These are phyloP conservation scores for Marchantia polymorpha DNA, from an alignment of 225 moss, liverwort and hornwort species.

Conservation along the genomic window DNA sequence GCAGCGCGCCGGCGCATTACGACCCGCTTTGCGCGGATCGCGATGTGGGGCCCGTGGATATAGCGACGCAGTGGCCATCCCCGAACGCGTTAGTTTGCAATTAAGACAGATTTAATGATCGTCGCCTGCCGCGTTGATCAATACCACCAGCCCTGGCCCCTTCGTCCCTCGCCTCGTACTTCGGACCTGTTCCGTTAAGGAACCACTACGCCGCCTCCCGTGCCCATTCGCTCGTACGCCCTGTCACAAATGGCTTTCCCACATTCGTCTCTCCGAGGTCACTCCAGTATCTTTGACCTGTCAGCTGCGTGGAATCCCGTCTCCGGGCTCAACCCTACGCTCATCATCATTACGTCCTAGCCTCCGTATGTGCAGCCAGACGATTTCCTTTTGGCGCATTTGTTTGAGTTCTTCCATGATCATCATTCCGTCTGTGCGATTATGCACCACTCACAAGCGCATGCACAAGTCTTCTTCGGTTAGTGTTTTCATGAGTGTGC, in stretches of 20 bases:
- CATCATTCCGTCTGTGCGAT: no score
- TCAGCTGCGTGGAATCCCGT: neutral
- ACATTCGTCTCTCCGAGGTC: neutral
- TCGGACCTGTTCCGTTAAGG: neutral
- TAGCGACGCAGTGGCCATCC: neutral
- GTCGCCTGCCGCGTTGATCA: neutral
- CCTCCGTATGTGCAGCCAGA: no score
- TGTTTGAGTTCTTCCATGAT: no score
- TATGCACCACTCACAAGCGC: no score
- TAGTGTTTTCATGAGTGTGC: no score
- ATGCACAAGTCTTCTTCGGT: no score
- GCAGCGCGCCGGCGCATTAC: conserved; percentile 3
- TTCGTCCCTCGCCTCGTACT: neutral
- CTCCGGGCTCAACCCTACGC: neutral
- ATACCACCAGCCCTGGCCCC: neutral
- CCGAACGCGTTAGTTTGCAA: neutral
- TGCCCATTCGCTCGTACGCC: neutral
- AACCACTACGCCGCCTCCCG: neutral
- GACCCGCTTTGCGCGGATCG: neutral
- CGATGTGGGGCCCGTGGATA: conserved; percentile 1
- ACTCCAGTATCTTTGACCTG: conserved; percentile 1
- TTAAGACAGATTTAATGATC: neutral
- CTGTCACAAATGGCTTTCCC: neutral
- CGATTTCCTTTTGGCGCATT: no score
- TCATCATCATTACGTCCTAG: no score